These are phyloP conservation scores for Naganishia cerealis DNA, from an alignment of 1,284 basidiomycete genomes.

Conservation along the genomic window DNA sequence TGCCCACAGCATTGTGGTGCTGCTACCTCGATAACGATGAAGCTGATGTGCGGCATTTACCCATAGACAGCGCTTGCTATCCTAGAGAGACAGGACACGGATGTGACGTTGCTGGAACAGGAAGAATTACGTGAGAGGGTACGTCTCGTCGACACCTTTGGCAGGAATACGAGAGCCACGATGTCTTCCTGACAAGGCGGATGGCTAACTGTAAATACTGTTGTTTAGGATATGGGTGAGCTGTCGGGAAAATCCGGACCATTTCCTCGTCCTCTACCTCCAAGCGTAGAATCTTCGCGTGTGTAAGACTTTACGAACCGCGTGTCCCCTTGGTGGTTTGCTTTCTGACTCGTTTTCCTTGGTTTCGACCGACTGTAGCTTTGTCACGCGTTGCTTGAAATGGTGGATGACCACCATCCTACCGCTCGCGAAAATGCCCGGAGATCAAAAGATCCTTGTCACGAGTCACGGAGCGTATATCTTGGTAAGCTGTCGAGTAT, in stretches of 20 bases:
- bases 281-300: conserved; percentile 21
- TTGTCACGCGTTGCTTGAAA: conserved; percentile 6
- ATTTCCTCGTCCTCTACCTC: conserved; percentile 26
- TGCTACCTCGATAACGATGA: not conserved
- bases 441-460: conserved; percentile 38
- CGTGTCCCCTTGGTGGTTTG: not conserved
- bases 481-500: conserved; percentile 7
- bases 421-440: conserved; percentile 22
- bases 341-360: not conserved
- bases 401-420: conserved; percentile 29
- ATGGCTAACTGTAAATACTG: too few species aligned
- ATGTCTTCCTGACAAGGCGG: not conserved
- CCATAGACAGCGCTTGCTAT: conserved; percentile 30
- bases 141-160: not conserved
- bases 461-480: conserved; percentile 51
- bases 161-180: not conserved
- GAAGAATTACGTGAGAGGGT: conserved; percentile 29
- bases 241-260: conserved; percentile 20
- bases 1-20: not conserved
- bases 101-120: conserved; percentile 16
- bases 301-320: conserved; percentile 2
- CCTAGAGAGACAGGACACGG: conserved; percentile 15
- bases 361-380: not conserved
- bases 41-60: not conserved
- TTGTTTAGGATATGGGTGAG: conserved; percentile 30